Base-by-base conservation (phyloP, 2,329 filamentous ascomycete species). In the Aspergillus pseudonomiae region DNA sequence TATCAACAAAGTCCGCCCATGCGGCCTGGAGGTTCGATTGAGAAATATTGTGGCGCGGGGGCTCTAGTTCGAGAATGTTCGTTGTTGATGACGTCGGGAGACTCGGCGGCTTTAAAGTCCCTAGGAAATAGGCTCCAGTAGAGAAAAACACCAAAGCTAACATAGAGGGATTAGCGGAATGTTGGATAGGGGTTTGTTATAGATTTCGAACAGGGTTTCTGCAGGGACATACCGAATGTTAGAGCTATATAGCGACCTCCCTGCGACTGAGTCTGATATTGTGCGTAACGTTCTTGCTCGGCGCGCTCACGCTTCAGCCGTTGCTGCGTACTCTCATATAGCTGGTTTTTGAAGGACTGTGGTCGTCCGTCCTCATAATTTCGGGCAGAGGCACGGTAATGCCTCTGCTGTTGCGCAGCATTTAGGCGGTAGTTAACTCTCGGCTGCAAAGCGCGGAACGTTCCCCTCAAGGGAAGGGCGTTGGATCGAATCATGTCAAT, bases 251-350 rank as follows among this genome's bases (percentile, higher is more conserved):
- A 77, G 30, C 76, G 77, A 53, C 78, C 73, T 45, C 76, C 75
- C 4, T 74, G 70, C 3, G 76, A 77, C 69, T 81, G 70, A 59
- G 77, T 72, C 71, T 82, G 75, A 65, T 79, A 75, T 61, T 78
- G 76, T 5, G 83, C 79, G 67, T 82, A 85, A 50, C 82, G 75
- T 39, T 81, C 79, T 71, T 88, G 84, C 71, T 88, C 84, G 28
- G 82, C 84, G 60, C 84, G 82, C 70, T 89, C 88, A 57, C 84
- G 81, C 72, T 85, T 79, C 64, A 89, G 73, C 50, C 88, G 82
- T 69, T 86, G 81, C 46, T 83, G 78, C 16, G 87, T 88, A 67
- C 85, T 89, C 71, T 89, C 85, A 66, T 87, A 88, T 52, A 90
- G 70, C 73, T 89, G 87, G 39, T 82, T 81, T 71, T 86, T 85